Evolutionary conservation across 78 protist species (phyloP), one percentile per base, ranked within the genome.

Genomic region (Reticulomyxa filosa): DNA sequence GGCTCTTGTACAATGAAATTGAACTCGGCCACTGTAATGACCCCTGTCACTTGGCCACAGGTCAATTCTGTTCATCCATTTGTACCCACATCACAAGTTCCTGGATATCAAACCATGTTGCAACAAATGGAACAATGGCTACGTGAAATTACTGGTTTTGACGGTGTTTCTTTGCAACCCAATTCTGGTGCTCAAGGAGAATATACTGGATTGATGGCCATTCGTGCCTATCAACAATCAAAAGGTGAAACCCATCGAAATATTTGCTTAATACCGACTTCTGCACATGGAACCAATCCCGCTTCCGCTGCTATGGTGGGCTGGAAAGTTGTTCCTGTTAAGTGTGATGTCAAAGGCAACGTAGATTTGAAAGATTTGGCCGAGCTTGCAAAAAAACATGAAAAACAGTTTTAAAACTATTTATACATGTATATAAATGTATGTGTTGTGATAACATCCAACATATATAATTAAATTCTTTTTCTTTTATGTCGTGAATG

Each of bases 271-370:
- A 88, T 93, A 69, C 98, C 98, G 29, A 66, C 61, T 17, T 74
- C 86, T 20, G 98, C 98, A 1, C 98, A 93, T 84, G 97, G 98
- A 42, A 93, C 98, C 46, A 93, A 93, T 73, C 98, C 98, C 11
- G 98, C 98, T 2, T 70, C 84, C 6, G 94, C 98, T 4, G 83
- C 37, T n/a, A 74, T 89, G 89, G 72, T 65, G 38, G 77, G 71
- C 65, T 61, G 59, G 67, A 11, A 48, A 11, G 75, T 76, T 20
- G 82, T 76, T 8, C 42, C 68, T 3, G 67, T 83, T 48, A 51
- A 62, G 70, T 84, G 85, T 63, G 84, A 70, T 75, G 70, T 13
- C 27, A 17, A 72, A 7, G 98, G 95, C 36, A 75, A 73, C 57
- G 57, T 87, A 2, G 96, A 89, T 74, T 53, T 84, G 50, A 70